Base-by-base conservation (phyloP, 2,329 filamentous ascomycete genomes). In the Boeremia lycopersici region DNA sequence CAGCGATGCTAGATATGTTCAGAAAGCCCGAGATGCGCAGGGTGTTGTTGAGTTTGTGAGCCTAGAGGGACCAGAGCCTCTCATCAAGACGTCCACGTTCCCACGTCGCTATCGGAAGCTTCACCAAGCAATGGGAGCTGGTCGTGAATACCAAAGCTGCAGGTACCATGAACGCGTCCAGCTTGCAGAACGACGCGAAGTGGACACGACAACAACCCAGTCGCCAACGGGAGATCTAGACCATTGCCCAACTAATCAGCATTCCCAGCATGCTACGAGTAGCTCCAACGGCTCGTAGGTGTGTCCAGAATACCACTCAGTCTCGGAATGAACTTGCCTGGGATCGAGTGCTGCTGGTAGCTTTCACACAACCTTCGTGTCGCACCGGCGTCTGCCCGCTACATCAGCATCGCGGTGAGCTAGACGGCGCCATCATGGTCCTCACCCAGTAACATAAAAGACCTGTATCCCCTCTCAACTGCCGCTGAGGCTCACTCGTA, bases 381-480 rank as follows among this genome's bases (percentile, higher is more conserved):
- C 17, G 44, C 34, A 17, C 28, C 33, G 9, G 40, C 51, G 10
- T 30, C n/a, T 35, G 11, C 19, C 38, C 13, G 17, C 35, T 31
- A 15, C 12, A 6, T n/a, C n/a, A 48, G 12, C 15, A 38, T 15
- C 34, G 30, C 23, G 23, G 26, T 41, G 17, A 29, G 15, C 12
- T 6, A 10, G 10, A 29, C 9, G 9, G 41, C 40, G 15, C 58
- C 61, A 64, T 65, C 64, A 61, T 41, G 58, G 64, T 67, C 43
- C 61, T 67, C 64, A 61, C 15, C 38, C 25, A 25, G 26, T 35
- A 41, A 59, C 56, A 59, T 63, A 58, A 55, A 42, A 9, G 31
- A n/a, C 29, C 3, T 35, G 30, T 15, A 10, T 19, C n/a, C 15
- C 15, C 15, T 29, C 28, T 42, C 12, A 45, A 42, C 30, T 35